Conservation (phyloP, 2,329 filamentous ascomycete genomes). For the Coleophoma cylindrospora region DNA sequence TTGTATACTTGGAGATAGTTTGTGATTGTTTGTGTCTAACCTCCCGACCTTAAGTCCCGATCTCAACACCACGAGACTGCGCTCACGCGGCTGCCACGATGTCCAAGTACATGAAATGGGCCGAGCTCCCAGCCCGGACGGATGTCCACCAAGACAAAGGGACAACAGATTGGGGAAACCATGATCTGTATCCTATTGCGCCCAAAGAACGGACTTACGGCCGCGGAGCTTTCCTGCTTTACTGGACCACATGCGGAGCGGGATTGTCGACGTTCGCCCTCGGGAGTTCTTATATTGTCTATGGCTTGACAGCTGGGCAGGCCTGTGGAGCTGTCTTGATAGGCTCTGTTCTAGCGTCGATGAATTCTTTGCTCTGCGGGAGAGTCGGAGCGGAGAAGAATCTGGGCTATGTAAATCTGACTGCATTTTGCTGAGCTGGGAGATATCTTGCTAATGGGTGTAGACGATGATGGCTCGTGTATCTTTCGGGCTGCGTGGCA, state of each 20-base stretch:
- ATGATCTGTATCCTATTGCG: constrained; percentile 6
- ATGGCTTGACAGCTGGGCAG: constrained; percentile 14
- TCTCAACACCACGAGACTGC: no score
- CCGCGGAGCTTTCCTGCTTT: constrained; percentile 3
- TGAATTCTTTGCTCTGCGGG: constrained; percentile 15
- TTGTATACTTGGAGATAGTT: no score
- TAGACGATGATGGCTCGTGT: constrained; percentile 20
- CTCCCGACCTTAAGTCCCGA: no score
- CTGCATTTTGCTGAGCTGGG: not conserved
- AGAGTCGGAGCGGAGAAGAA: constrained; percentile 17
- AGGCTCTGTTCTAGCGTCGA: constrained; percentile 9
- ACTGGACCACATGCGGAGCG: constrained; percentile 5
- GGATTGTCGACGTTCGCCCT: constrained; percentile 11
- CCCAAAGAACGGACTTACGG: constrained; percentile 5
- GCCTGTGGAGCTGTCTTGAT: constrained; percentile 16
- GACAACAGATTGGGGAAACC: constrained; percentile 7
- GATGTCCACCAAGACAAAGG: constrained; percentile 6
- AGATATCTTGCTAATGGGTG: not conserved
- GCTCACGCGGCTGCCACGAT: not conserved
- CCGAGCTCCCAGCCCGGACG: constrained; percentile 4
- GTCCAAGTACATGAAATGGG: constrained; percentile 8
- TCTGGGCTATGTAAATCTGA: constrained; percentile 13
- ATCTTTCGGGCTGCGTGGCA: constrained; percentile 23
- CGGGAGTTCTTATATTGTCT: constrained; percentile 14
- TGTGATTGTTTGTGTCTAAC: no score